Evolutionary conservation across 352 stramenopile genomes (phyloP).

Genomic region (Phytophthora pisi): DNA sequence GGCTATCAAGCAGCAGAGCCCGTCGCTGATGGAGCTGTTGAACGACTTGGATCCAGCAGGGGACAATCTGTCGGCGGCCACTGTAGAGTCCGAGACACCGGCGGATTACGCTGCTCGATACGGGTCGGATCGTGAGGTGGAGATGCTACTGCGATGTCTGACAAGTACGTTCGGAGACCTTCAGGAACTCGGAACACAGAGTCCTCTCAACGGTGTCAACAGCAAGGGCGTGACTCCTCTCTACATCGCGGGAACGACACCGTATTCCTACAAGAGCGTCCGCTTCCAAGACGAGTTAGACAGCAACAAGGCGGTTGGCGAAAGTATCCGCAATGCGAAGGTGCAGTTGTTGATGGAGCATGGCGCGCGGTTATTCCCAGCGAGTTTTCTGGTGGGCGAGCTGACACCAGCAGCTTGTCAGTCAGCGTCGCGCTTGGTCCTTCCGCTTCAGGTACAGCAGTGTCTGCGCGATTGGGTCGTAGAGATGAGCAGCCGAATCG

Average conservation of each 20-base stretch:
- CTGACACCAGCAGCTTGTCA: neutral
- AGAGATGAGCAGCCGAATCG: neutral
- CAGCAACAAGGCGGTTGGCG: neutral
- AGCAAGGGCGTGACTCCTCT: constrained; percentile 14
- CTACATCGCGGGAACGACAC: constrained; percentile 10
- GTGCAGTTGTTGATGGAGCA: constrained; percentile 16
- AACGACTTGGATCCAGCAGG: constrained; percentile 18
- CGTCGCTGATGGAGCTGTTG: constrained; percentile 22
- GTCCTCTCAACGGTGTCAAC: constrained; percentile 19
- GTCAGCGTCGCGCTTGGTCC: neutral
- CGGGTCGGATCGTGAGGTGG: constrained; percentile 15
- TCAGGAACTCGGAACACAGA: neutral
- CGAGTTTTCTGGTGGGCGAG: neutral
- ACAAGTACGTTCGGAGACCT: constrained; percentile 17
- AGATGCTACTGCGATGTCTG: constrained; percentile 23
- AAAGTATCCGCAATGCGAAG: constrained; percentile 2
- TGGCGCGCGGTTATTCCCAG: constrained; percentile 10
- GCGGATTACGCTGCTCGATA: constrained; percentile 27
- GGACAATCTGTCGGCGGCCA: constrained; percentile 6
- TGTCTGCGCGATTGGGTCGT: neutral
- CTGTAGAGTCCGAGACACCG: constrained; percentile 5
- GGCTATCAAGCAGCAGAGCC: constrained; percentile 12
- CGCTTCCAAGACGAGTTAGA: neutral
- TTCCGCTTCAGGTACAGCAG: constrained; percentile 7
- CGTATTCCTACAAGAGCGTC: neutral